Evolutionary conservation across 192 early-diverging fungal species (phyloP).

Genomic region (Diversispora epigaea): DNA sequence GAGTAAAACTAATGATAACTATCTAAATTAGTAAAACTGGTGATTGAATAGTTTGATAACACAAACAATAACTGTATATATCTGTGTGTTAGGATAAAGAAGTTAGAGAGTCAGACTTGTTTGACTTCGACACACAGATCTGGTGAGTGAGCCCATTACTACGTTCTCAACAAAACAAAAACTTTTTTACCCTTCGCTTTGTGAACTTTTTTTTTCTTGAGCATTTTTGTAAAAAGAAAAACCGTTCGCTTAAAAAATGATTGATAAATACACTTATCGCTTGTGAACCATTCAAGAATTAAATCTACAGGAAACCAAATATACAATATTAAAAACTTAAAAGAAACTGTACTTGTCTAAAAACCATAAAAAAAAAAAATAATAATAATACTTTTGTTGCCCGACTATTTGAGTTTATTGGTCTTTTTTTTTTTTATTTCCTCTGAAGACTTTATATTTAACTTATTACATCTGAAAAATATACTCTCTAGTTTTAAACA

Average conservation of each 20-base stretch:
- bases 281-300: neutral
- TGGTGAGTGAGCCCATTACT: conserved; percentile 22
- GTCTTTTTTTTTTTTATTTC: neutral
- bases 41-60: too few relatives aligned
- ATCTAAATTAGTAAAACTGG: too few relatives aligned
- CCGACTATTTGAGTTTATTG: neutral
- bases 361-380: neutral
- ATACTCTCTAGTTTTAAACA: conserved; percentile 15
- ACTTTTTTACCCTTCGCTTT: neutral
- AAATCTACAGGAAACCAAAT: neutral
- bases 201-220: neutral
- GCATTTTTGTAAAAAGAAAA: neutral
- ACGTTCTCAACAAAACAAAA: conserved; percentile 15
- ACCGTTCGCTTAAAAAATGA: neutral
- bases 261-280: neutral
- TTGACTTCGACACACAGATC: conserved; percentile 17
- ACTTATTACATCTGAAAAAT: neutral
- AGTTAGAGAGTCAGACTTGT: conserved; percentile 12
- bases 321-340: neutral
- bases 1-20: too few relatives aligned
- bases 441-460: neutral
- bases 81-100: neutral
- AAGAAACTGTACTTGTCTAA: conserved; percentile 18
- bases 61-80: too few relatives aligned
- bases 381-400: neutral